These are phyloP conservation scores for Calonectria montana DNA, from an alignment of 2,329 filamentous ascomycete genomes.

Conservation along the genomic window DNA sequence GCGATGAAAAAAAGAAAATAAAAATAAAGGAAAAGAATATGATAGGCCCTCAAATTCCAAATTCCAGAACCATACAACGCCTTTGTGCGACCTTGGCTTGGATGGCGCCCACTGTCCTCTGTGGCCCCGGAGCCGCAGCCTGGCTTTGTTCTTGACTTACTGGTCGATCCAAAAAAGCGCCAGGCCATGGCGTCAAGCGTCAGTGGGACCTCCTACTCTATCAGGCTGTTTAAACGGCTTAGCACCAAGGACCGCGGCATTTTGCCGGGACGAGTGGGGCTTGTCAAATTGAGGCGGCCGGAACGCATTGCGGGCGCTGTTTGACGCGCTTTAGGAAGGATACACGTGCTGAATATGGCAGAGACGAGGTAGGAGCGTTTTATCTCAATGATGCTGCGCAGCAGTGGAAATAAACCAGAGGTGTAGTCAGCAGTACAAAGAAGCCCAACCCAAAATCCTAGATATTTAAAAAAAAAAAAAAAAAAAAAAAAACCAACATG, in stretches of 20 bases:
- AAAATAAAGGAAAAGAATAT: background rate
- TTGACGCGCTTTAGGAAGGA: conserved; percentile 8
- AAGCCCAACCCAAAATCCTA: background rate
- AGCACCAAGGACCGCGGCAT: conserved; percentile 12
- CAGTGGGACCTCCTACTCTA: conserved; percentile 4
- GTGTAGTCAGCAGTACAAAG: background rate
- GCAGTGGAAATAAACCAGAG: background rate
- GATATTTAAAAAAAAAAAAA: background rate
- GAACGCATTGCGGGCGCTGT: background rate
- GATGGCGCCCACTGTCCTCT: background rate
- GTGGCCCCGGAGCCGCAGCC: background rate
- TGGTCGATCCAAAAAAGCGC: background rate
- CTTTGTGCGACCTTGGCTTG: background rate
- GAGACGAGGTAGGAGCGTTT: background rate
- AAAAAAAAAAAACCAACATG: background rate
- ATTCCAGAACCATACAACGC: background rate
- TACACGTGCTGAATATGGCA: conserved; percentile 7
- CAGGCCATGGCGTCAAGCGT: conserved; percentile 12
- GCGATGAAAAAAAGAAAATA: background rate
- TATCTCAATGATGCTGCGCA: background rate
- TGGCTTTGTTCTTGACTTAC: background rate
- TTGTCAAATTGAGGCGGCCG: conserved; percentile 19
- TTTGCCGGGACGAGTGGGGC: conserved; percentile 6
- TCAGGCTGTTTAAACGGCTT: conserved; percentile 12
- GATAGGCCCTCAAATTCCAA: background rate